These are phyloP conservation scores for Phaseolus coccineus DNA, from an alignment of 331 rosid genomes.

Conservation along the genomic window DNA sequence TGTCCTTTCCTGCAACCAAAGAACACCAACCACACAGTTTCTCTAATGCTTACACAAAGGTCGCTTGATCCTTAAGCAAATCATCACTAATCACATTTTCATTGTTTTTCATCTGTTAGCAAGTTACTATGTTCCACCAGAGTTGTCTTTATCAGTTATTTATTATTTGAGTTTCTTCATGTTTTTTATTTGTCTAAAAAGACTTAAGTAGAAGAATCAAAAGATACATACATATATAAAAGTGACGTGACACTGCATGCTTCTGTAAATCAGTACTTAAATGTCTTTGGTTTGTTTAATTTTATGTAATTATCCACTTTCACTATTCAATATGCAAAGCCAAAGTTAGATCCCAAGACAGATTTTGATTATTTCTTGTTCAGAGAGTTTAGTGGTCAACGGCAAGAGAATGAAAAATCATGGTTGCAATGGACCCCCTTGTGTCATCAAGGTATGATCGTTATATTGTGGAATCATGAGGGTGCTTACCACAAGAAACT, in stretches of 20 bases:
- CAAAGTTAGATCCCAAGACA: conserved; percentile 2
- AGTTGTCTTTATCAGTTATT: too few relatives aligned
- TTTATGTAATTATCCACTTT: conserved; percentile 8
- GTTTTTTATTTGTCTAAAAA: conserved; percentile 11
- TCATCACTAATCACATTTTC: neutral
- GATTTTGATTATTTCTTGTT: conserved; percentile 32
- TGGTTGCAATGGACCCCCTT: conserved; percentile 33
- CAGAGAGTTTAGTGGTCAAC: conserved; percentile 42
- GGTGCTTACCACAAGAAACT: conserved; percentile 36
- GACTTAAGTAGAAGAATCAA: too few relatives aligned
- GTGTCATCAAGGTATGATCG: conserved; percentile 42
- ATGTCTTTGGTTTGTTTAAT: neutral
- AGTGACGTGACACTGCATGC: neutral
- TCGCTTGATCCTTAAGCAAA: conserved; percentile 52
- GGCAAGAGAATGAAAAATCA: conserved; percentile 33
- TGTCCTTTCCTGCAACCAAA: conserved; percentile 49
- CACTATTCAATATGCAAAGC: conserved; percentile 19
- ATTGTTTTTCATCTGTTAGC: neutral
- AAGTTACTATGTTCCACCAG: neutral
- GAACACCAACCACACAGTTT: conserved; percentile 39
- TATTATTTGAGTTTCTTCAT: neutral
- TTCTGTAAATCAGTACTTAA: neutral
- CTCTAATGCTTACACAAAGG: conserved; percentile 24
- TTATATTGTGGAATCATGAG: conserved; percentile 45
- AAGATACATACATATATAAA: too few relatives aligned